These are phyloP conservation scores for Microbotryum violaceum DNA, from an alignment of 1,284 basidiomycete species.

Conservation along the genomic window DNA sequence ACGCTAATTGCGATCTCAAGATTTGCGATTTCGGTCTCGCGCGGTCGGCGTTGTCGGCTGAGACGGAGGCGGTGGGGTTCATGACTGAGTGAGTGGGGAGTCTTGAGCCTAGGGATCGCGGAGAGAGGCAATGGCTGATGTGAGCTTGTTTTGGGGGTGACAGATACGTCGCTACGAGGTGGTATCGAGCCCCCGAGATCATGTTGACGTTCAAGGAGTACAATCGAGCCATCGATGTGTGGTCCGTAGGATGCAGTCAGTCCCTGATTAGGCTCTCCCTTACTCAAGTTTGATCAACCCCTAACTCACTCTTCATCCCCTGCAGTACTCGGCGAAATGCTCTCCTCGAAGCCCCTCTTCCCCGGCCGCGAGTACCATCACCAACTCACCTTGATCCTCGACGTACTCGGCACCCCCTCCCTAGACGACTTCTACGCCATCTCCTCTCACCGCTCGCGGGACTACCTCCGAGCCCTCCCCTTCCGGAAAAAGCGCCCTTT, in stretches of 20 bases:
- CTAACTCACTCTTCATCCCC: not conserved
- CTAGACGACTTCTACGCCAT: conserved; percentile 58
- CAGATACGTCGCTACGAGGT: conserved; percentile 50
- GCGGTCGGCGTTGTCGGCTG: conserved; percentile 29
- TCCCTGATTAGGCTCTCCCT: not conserved
- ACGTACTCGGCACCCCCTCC: conserved; percentile 52
- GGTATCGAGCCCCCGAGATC: conserved; percentile 91
- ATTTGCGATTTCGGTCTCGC: conserved; percentile 46
- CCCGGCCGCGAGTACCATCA: conserved; percentile 76
- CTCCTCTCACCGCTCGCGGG: conserved; percentile 71
- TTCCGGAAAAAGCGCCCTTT: conserved; percentile 82
- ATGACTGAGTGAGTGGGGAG: conserved; percentile 33
- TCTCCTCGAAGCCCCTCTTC: conserved; percentile 80
- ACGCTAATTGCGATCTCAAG: conserved; percentile 93
- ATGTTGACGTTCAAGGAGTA: conserved; percentile 96
- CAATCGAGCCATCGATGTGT: conserved; percentile 82
- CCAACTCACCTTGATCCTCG: conserved; percentile 52
- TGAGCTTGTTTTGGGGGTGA: not conserved
- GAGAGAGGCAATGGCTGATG: not conserved
- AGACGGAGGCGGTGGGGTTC: conserved; percentile 36
- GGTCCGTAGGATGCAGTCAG: conserved; percentile 29
- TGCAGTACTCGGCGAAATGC: conserved; percentile 85
- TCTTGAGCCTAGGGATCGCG: not conserved
- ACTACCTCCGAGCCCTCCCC: conserved; percentile 86
- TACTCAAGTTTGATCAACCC: not conserved